Base-by-base conservation (phyloP, 352 stramenopile genomes). In the Elongisporangium undulatum region DNA sequence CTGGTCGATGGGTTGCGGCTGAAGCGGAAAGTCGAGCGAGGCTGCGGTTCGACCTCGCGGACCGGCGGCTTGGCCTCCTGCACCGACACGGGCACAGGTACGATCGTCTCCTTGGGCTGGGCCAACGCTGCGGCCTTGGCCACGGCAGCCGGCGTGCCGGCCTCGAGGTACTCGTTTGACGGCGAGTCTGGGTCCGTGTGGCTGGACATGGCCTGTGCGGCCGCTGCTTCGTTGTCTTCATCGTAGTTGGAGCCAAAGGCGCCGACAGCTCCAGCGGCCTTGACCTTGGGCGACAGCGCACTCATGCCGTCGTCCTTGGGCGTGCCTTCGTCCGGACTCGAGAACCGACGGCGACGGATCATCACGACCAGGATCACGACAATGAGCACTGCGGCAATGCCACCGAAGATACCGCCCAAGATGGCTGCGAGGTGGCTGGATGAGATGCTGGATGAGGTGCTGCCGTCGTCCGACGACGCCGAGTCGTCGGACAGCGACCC, bases 311-410 rank as follows among this genome's bases (percentile, higher is more conserved):
- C 55, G 24, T 90, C 69, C 55, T 71, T 26, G 53, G 69, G 65
- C 21, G 69, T 72, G n/a, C 77, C 53, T 10, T 68, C 22, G 41
- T 77, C 51, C 54, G 72, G 62, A 13, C 63, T 63, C 58, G 70
- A 58, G 67, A 59, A 51, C 58, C 78, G 83, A 41, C 82, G 82
- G 58, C 85, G 85, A 21, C 79, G 75, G 15, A 92, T 56, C 6
- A 88, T 71, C 41, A 94, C 78, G 57, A 93, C 67, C 1, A 81
- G 89, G 2, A 68, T 82, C 17, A 89, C 64, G 55, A 93, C 74
- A n/a, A 93, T 59, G 12, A 92, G 39, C 45, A 94, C 56, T 24
- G 65, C 83, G 20, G 26, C 79, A 23, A 81, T 49, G 17, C 56
- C 68, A 29, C 79, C 77, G 8, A 71, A 23, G 16, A 85, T 39